These are phyloP conservation scores for Nannochloropsis oceanica DNA, from an alignment of 108 stramenopile genomes.

Conservation along the genomic window DNA sequence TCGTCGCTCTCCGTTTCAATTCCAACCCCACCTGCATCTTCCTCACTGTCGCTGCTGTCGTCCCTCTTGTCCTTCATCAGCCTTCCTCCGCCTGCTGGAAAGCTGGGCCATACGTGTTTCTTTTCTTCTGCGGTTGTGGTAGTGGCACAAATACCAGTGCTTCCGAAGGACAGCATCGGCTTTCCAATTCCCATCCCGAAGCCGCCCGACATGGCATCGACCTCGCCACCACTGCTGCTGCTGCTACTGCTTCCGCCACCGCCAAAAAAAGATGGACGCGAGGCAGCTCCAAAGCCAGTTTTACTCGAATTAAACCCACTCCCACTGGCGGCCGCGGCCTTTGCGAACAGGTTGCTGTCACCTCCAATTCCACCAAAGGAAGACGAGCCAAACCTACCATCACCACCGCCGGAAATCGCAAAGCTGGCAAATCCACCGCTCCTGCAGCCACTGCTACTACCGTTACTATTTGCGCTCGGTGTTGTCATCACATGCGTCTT, in stretches of 20 bases:
- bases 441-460: not conserved
- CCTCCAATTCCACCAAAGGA: not conserved
- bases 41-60: not conserved
- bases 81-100: not conserved
- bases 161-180: not conserved
- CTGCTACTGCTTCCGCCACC: not conserved
- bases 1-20: not conserved
- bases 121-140: not conserved
- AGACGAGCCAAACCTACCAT: not conserved
- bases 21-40: not conserved
- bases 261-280: not conserved
- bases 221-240: no score
- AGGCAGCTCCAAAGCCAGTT: not conserved
- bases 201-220: not conserved
- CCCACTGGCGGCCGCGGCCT: not conserved
- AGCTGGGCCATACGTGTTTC: not conserved
- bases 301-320: no score
- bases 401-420: not conserved
- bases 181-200: not conserved
- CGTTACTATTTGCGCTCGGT: not conserved
- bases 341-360: not conserved
- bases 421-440: not conserved
- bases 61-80: not conserved
- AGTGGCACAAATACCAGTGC: no score
- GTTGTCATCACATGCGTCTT: not conserved